These are phyloP conservation scores for Aspergillus brunneoviolaceus DNA, from an alignment of 2,329 filamentous ascomycete genomes.

Conservation along the genomic window DNA sequence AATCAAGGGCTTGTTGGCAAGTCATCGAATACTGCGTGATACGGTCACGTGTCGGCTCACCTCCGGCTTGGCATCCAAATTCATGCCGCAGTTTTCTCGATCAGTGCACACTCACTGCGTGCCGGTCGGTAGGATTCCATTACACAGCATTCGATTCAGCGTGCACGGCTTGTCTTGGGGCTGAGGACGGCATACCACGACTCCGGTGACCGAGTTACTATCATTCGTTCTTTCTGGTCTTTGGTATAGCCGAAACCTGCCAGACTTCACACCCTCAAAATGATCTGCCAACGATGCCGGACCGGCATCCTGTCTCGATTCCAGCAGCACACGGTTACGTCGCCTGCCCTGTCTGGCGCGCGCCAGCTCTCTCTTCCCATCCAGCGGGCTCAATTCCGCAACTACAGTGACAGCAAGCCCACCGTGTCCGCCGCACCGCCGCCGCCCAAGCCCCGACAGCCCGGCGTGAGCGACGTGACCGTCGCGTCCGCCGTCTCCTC, in stretches of 20 bases:
- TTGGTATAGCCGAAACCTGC: background rate
- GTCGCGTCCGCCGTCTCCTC: slow-evolving; percentile 41
- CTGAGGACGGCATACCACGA: background rate
- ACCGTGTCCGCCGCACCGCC: slow-evolving; percentile 30
- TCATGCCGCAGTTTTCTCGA: slow-evolving; percentile 38
- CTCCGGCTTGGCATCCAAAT: slow-evolving; percentile 39
- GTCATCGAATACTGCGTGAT: background rate
- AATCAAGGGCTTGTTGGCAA: background rate
- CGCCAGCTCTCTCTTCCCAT: slow-evolving; percentile 29
- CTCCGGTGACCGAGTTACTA: background rate
- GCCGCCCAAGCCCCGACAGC: slow-evolving; percentile 34
- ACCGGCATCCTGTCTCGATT: slow-evolving; percentile 41
- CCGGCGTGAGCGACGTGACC: slow-evolving; percentile 30
- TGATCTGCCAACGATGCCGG: slow-evolving; percentile 46
- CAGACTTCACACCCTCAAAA: slow-evolving; percentile 15
- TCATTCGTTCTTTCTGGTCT: background rate
- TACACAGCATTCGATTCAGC: background rate
- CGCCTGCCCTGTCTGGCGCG: slow-evolving; percentile 28
- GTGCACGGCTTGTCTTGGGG: background rate
- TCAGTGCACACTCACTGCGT: slow-evolving; percentile 1
- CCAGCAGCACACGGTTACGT: slow-evolving; percentile 30
- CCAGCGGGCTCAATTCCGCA: slow-evolving; percentile 31
- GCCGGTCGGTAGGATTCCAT: slow-evolving; percentile 10
- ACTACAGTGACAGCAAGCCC: slow-evolving; percentile 34
- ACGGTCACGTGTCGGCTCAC: slow-evolving; percentile 26